Evolutionary conservation across 495 filamentous ascomycete genomes (phyloP), one percentile per base, ranked within the genome.

Genomic region (Viridothelium virens): DNA sequence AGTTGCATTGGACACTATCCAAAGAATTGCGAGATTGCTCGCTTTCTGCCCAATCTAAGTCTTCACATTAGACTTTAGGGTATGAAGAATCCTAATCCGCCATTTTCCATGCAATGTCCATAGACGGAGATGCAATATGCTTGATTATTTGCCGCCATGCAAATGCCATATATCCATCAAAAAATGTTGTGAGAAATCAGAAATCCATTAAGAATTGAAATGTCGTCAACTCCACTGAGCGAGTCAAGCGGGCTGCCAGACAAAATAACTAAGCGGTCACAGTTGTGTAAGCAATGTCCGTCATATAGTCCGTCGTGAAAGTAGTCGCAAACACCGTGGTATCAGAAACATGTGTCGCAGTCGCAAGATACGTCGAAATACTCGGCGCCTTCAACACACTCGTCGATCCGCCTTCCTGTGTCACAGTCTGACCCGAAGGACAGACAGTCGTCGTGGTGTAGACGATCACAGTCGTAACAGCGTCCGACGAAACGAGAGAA

Each of bases 231-330:
- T 10, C 18, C 53, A 33, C 5, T 36, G 36, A 59, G 14, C 53
- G 25, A n/a, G 3, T 59, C 2, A 36, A 3, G 11, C 18, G 53
- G 53, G 53, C 18, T 36, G 31, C 4, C 53, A 59, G 7, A 2
- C 31, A 36, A 18, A 31, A 0, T 31, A 1, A 1, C 36, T 18
- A 25, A 14, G 31, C 53, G 36, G 53, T 36, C 11, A 59, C 53
- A 0, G 53, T 59, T 11, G 53, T 36, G 2, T 59, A 59, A 59
- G 7, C 2, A 36, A 34, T 34, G 2, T 7, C 53, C 33, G 53
- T 59, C 25, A 31, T 59, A 18, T 59, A 59, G 14, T 59, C 53
- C 33, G 53, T 59, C 11, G 53, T 59, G 31, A 7, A 59, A 36
- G 18, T 36, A 34, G 31, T 59, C 5, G 53, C 18, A 18, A 34